These are phyloP conservation scores for Irineochytrium annulatum DNA, from an alignment of 192 early-diverging fungal genomes.

Conservation along the genomic window DNA sequence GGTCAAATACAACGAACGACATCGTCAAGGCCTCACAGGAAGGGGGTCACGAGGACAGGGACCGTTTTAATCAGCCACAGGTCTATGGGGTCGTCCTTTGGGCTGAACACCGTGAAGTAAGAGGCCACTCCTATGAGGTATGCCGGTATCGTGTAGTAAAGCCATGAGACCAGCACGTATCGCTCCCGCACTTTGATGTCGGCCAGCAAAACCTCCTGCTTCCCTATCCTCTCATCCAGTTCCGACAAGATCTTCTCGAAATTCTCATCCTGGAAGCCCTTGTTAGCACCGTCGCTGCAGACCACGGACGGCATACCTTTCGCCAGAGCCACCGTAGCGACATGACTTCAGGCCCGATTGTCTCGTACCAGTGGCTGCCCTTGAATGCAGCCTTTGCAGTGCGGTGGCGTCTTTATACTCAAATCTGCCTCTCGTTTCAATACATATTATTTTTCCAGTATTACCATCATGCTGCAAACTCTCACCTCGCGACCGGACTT, in stretches of 20 bases:
- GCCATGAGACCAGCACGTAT: constrained; percentile 48
- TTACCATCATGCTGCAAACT: too few species aligned
- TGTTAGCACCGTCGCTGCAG: too few species aligned
- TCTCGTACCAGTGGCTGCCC: too few species aligned
- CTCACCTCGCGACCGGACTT: too few species aligned
- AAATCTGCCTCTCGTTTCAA: too few species aligned
- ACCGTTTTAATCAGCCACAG: constrained; percentile 42
- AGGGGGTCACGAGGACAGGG: constrained; percentile 36
- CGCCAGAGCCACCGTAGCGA: too few species aligned
- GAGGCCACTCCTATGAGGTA: constrained; percentile 45
- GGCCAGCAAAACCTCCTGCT: constrained; percentile 37
- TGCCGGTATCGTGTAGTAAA: constrained; percentile 52
- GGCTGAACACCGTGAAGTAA: constrained; percentile 44
- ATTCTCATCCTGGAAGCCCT: constrained; percentile 45
- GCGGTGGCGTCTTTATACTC: too few species aligned
- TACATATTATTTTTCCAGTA: too few species aligned
- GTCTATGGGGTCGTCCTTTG: constrained; percentile 36
- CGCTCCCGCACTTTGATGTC: constrained; percentile 43
- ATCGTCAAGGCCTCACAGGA: constrained; percentile 25
- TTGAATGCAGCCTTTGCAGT: too few species aligned
- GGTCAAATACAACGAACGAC: constrained; percentile 1
- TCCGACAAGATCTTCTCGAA: constrained; percentile 58
- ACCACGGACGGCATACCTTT: too few species aligned
- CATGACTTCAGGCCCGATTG: too few species aligned
- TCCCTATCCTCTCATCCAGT: constrained; percentile 54